Percentiles rank a stretch among this genome's conserved stretches.
Evolutionary conservation across 306 rosid genomes (phyloP).

Genomic region (Ormosia emarginata): DNA sequence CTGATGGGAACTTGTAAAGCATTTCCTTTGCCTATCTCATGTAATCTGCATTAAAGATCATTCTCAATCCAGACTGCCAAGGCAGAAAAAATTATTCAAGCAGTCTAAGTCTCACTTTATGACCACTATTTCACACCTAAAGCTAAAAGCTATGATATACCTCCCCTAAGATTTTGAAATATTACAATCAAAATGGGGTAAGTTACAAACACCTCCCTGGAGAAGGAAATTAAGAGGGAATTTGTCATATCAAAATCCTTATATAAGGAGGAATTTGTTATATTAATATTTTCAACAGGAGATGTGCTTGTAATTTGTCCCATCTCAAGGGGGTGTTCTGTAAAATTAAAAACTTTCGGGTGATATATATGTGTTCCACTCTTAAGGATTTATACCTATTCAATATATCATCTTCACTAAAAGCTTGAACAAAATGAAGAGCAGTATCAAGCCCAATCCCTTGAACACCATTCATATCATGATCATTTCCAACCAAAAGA

Average conservation of each 20-base stretch:
- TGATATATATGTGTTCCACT: not conserved
- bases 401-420: conserved; percentile 72
- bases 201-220: not conserved
- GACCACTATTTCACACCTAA: not conserved
- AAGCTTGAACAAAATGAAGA: conserved; percentile 63
- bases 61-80: not conserved
- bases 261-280: not conserved
- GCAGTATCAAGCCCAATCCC: conserved; percentile 87
- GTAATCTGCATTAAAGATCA: conserved; percentile 54
- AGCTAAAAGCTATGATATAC: not conserved
- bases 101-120: not conserved
- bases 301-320: not conserved
- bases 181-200: not conserved
- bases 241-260: not conserved
- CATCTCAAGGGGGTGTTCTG: not conserved
- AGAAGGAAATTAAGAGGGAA: not conserved
- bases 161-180: not conserved
- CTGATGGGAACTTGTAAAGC: conserved; percentile 33
- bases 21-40: conserved; percentile 63
- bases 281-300: not conserved
- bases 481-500: conserved; percentile 90
- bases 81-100: not conserved
- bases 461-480: conserved; percentile 71
- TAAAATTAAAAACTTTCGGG: not conserved
- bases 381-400: conserved; percentile 44